These are phyloP conservation scores for Epichloe sibirici DNA, from an alignment of 2,329 filamentous ascomycete species.

Conservation along the genomic window DNA sequence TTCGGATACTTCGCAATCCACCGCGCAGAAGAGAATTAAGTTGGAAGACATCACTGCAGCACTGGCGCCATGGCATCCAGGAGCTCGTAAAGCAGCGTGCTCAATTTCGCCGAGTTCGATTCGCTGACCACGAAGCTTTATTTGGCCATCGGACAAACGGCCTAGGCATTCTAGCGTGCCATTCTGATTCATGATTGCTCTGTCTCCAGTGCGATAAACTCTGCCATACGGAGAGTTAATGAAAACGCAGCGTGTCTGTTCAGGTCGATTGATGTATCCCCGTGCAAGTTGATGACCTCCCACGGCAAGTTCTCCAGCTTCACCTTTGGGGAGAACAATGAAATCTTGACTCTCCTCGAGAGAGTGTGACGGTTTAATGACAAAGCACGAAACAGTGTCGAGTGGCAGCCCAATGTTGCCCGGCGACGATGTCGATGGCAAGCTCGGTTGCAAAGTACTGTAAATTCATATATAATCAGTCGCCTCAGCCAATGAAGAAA, in stretches of 20 bases:
- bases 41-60: conserved; percentile 55
- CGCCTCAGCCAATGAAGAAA: not conserved
- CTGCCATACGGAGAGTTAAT: conserved; percentile 54
- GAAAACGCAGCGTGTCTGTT: conserved; percentile 63
- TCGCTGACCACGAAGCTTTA: conserved; percentile 76
- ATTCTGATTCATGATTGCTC: conserved; percentile 53
- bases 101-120: conserved; percentile 73
- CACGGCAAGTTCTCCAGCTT: conserved; percentile 68
- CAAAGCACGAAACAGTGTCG: conserved; percentile 67
- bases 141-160: conserved; percentile 66
- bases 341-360: conserved; percentile 19
- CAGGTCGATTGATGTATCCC: conserved; percentile 69
- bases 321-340: conserved; percentile 48
- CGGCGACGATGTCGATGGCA: conserved; percentile 43
- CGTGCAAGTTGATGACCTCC: conserved; percentile 69
- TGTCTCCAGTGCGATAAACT: conserved; percentile 78
- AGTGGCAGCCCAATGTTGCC: conserved; percentile 68
- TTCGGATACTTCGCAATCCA: conserved; percentile 26
- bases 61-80: conserved; percentile 51
- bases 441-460: conserved; percentile 57
- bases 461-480: not conserved
- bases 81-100: conserved; percentile 49
- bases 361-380: conserved; percentile 39
- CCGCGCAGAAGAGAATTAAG: conserved; percentile 64
- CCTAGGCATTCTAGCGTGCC: conserved; percentile 75